phyloP scores from a whole-genome alignment of 495 filamentous ascomycete genomes.

The Podospora pseudoanserina region DNA sequence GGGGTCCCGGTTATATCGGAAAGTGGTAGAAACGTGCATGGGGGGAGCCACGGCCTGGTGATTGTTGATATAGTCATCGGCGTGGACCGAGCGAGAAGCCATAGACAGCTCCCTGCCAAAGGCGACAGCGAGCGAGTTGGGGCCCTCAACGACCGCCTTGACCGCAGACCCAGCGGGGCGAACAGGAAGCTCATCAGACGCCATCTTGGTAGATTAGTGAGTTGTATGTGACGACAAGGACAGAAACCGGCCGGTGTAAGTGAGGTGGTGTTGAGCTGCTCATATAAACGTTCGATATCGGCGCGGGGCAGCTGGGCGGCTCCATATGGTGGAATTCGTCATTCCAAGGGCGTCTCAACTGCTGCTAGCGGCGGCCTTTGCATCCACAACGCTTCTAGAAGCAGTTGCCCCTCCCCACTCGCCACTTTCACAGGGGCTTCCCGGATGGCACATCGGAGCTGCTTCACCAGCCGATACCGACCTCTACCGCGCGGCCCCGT shows the following conservation, averaged over 20 bases:
- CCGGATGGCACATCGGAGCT: not conserved
- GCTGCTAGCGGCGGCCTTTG: not conserved
- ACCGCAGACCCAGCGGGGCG: not conserved
- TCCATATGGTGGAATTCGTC: conserved; percentile 19
- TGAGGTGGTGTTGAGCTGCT: not conserved
- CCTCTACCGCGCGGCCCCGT: not conserved
- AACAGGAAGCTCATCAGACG: not conserved
- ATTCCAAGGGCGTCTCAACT: conserved; percentile 20
- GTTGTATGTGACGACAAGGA: not conserved
- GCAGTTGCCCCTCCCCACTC: not conserved
- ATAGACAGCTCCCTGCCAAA: conserved; percentile 42
- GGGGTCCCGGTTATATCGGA: conserved; percentile 71
- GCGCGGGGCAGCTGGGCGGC: conserved; percentile 14
- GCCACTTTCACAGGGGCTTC: not conserved
- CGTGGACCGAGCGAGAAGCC: conserved; percentile 77
- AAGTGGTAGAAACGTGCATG: conserved; percentile 84
- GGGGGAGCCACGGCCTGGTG: conserved; percentile 77
- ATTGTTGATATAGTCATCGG: conserved; percentile 71
- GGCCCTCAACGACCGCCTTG: conserved; percentile 17
- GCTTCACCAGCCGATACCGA: not conserved
- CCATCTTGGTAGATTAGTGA: not conserved
- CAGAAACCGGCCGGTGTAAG: not conserved
- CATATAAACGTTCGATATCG: conserved; percentile 13
- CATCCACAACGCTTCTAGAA: conserved; percentile 4
- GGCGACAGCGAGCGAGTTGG: conserved; percentile 27